Evolutionary conservation across 352 stramenopile species (phyloP).

Genomic region (Globisporangium cylindrosporum): DNA sequence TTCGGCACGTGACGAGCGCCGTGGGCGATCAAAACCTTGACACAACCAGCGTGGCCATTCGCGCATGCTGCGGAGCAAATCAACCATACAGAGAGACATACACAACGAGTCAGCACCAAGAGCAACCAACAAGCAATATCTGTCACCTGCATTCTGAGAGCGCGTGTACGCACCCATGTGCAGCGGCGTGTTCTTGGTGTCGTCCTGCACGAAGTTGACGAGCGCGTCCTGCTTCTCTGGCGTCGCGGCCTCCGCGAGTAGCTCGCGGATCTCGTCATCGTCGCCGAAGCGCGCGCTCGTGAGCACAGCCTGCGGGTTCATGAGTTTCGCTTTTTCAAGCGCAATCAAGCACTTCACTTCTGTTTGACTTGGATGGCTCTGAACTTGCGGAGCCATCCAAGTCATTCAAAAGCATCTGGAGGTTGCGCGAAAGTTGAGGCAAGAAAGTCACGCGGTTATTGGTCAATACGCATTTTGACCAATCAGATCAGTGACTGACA

Average conservation of each 20-base stretch:
- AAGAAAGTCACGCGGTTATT: too few species aligned
- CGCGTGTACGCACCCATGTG: conserved; percentile 62
- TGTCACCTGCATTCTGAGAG: background rate
- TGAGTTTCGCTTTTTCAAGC: background rate
- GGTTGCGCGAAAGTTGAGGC: too few species aligned
- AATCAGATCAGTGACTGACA: too few species aligned
- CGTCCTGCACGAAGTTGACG: conserved; percentile 75
- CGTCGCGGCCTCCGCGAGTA: conserved; percentile 28
- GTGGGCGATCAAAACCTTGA: conserved; percentile 52
- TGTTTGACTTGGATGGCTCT: conserved; percentile 7
- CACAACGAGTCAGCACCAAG: background rate
- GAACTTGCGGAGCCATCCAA: too few species aligned
- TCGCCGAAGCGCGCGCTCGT: conserved; percentile 74
- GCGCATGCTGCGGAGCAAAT: conserved; percentile 50
- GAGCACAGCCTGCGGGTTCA: conserved; percentile 53
- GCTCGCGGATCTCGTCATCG: conserved; percentile 46
- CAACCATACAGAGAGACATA: background rate
- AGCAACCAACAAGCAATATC: background rate
- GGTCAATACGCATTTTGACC: too few species aligned
- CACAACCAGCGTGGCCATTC: conserved; percentile 70
- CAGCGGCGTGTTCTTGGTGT: conserved; percentile 76
- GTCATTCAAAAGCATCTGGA: too few species aligned
- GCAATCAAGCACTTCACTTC: background rate
- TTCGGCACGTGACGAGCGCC: conserved; percentile 64
- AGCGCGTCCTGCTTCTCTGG: conserved; percentile 25